These are phyloP conservation scores for Penicillium odoratum DNA, from an alignment of 495 filamentous ascomycete species.

Conservation along the genomic window DNA sequence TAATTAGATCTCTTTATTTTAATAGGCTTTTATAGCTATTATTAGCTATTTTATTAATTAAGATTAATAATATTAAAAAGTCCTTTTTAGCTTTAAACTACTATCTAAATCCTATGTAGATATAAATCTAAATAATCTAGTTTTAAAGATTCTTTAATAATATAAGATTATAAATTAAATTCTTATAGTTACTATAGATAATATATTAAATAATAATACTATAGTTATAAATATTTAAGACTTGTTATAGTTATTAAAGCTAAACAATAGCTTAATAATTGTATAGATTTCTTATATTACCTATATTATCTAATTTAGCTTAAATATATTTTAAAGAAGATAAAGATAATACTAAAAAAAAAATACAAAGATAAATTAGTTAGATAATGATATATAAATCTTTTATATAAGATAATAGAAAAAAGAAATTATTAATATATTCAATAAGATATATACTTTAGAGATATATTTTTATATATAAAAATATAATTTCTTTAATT, in stretches of 20 bases:
- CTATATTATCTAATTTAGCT: slow-evolving; percentile 24
- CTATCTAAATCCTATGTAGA: slow-evolving; percentile 11
- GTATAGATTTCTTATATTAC: slow-evolving; percentile 13
- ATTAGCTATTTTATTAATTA: slow-evolving; percentile 22
- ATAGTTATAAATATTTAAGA: slow-evolving; percentile 7
- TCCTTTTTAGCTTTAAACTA: slow-evolving; percentile 24
- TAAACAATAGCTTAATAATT: neutral
- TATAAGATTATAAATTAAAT: slow-evolving; percentile 14
- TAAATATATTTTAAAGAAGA: slow-evolving; percentile 17
- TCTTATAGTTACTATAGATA: slow-evolving; percentile 22
- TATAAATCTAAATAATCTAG: slow-evolving; percentile 11
- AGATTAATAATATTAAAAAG: slow-evolving; percentile 21
- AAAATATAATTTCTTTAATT: too few relatives aligned
- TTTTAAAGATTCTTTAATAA: slow-evolving; percentile 15
- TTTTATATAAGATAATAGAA: neutral
- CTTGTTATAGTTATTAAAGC: neutral
- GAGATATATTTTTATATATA: too few relatives aligned
- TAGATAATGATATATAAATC: neutral
- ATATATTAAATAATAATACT: slow-evolving; percentile 24
- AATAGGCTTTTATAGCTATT: slow-evolving; percentile 21
- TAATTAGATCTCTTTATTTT: slow-evolving; percentile 17
- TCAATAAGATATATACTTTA: too few relatives aligned
- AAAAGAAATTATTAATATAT: slow-evolving; percentile 10
- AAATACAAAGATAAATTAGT: slow-evolving; percentile 10
- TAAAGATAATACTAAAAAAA: slow-evolving; percentile 18